These are phyloP conservation scores for Xerocomellus amylosporus DNA, from an alignment of 768 basidiomycete genomes.

Conservation along the genomic window DNA sequence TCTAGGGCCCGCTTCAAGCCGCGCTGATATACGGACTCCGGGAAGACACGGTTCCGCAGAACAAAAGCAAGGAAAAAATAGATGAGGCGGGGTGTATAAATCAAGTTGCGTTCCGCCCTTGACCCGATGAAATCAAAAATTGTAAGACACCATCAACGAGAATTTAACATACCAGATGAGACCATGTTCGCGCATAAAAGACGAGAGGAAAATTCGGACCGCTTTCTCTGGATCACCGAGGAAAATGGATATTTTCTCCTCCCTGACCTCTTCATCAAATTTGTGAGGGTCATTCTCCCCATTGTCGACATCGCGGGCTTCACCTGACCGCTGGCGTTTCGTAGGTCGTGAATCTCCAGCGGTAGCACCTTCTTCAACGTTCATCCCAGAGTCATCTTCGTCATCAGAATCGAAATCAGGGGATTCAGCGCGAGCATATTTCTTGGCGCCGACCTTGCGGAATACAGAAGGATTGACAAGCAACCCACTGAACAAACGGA, in stretches of 20 bases:
- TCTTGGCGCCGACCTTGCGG: constrained; percentile 33
- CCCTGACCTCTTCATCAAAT: constrained; percentile 35
- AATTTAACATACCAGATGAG: constrained; percentile 56
- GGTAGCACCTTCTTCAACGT: background rate
- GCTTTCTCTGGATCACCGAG: constrained; percentile 57
- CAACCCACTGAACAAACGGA: constrained; percentile 59
- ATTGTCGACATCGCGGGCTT: constrained; percentile 13
- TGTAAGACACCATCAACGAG: background rate
- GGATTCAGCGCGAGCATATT: constrained; percentile 30
- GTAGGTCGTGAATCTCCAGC: constrained; percentile 8
- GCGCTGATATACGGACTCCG: constrained; percentile 45
- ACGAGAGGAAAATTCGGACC: constrained; percentile 66
- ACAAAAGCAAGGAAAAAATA: constrained; percentile 61
- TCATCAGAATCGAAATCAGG: constrained; percentile 37
- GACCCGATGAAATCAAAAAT: background rate
- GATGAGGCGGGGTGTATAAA: constrained; percentile 51
- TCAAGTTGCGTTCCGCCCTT: constrained; percentile 50
- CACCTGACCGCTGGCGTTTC: constrained; percentile 28
- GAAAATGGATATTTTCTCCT: constrained; percentile 50
- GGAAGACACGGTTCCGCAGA: constrained; percentile 52
- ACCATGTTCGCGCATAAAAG: constrained; percentile 64
- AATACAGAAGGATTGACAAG: constrained; percentile 43
- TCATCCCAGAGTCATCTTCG: constrained; percentile 18
- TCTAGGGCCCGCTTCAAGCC: constrained; percentile 46
- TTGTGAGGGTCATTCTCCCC: constrained; percentile 40